These are phyloP conservation scores for Yarrowia divulgata DNA, from an alignment of 805 yeast genomes.

Conservation along the genomic window DNA sequence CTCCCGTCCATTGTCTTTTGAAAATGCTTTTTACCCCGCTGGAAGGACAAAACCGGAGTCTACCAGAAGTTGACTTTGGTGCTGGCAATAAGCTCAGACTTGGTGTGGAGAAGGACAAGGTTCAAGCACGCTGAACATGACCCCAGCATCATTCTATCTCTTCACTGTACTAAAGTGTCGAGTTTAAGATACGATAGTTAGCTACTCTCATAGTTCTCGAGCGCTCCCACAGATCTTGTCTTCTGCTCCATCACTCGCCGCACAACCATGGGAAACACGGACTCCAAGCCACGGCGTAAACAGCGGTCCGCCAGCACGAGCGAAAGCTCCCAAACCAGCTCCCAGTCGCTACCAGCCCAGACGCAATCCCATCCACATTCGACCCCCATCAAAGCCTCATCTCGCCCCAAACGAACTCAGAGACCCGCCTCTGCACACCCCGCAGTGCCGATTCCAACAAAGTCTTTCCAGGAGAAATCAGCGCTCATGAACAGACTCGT, in stretches of 20 bases:
- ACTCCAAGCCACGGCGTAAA: conserved; percentile 35
- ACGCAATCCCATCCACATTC: background rate
- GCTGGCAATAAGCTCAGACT: conserved; percentile 17
- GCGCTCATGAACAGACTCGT: conserved; percentile 27
- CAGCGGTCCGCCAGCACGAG: conserved; percentile 14
- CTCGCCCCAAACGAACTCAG: conserved; percentile 15
- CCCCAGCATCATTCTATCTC: conserved; percentile 15
- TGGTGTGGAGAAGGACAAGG: conserved; percentile 39
- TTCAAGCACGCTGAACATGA: conserved; percentile 32
- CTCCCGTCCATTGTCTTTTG: background rate
- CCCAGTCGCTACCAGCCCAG: conserved; percentile 16
- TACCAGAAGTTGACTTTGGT: background rate
- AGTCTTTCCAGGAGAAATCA: conserved; percentile 28
- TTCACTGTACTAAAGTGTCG: background rate
- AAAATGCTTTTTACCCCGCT: conserved; percentile 21
- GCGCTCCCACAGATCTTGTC: conserved; percentile 5
- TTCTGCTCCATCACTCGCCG: background rate
- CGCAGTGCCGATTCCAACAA: conserved; percentile 34
- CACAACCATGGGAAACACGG: conserved; percentile 28
- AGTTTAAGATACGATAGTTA: background rate
- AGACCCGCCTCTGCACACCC: conserved; percentile 32
- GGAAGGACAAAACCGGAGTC: background rate
- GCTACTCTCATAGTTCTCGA: too few relatives aligned
- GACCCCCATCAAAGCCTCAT: conserved; percentile 11
- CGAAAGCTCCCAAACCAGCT: conserved; percentile 19